Evolutionary conservation across 345 rosid species (phyloP).

Genomic region (Boechera retrofracta): DNA sequence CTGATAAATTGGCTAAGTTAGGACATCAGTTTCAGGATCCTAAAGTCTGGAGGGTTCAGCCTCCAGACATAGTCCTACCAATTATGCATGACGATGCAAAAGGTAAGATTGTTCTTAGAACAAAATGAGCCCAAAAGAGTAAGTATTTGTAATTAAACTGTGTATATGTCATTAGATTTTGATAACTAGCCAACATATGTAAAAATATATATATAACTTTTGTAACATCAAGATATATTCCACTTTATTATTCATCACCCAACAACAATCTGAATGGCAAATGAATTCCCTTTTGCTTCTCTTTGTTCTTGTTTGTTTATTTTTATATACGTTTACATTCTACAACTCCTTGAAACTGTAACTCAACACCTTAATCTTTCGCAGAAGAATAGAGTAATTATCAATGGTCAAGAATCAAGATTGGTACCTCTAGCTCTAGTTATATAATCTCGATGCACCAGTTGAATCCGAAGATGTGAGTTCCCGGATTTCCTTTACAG

Average conservation of each 20-base stretch:
- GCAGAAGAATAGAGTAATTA: slow-evolving; percentile 19
- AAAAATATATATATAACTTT: background rate
- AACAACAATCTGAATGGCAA: slow-evolving; percentile 35
- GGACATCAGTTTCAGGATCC: slow-evolving; percentile 67
- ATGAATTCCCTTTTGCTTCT: slow-evolving; percentile 28
- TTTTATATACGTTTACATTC: slow-evolving; percentile 37
- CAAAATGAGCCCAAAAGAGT: slow-evolving; percentile 35
- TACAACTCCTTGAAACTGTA: slow-evolving; percentile 35
- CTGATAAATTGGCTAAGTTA: slow-evolving; percentile 70
- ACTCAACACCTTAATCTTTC: slow-evolving; percentile 28
- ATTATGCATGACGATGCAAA: slow-evolving; percentile 73
- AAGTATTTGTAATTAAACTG: slow-evolving; percentile 4
- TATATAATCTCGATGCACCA: slow-evolving; percentile 39
- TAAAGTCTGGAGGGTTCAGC: slow-evolving; percentile 58
- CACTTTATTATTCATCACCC: slow-evolving; percentile 16
- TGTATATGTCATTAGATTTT: slow-evolving; percentile 25
- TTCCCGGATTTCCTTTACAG: slow-evolving; percentile 78
- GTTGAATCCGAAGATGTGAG: slow-evolving; percentile 54
- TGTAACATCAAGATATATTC: slow-evolving; percentile 13
- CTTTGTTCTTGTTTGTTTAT: slow-evolving; percentile 26
- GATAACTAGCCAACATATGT: slow-evolving; percentile 20
- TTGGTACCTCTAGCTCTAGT: slow-evolving; percentile 36
- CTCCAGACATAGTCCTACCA: slow-evolving; percentile 63
- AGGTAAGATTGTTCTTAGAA: slow-evolving; percentile 67
- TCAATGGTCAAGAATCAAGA: slow-evolving; percentile 42